Conservation (phyloP, 192 early-diverging fungal species). For the Backusella parvicylindrica region DNA sequence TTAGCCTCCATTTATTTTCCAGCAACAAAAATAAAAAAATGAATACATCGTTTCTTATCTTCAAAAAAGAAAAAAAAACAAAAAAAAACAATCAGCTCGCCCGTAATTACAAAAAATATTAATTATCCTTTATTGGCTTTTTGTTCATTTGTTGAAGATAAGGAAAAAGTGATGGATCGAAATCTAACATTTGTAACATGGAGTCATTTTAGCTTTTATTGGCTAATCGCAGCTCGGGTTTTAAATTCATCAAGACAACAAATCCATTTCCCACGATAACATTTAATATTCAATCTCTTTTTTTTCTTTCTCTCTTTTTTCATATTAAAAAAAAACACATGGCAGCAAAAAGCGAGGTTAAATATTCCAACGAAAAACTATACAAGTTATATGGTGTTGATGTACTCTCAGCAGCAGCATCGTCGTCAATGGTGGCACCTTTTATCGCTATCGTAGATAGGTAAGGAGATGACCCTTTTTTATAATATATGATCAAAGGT, state of each 20-base stretch:
- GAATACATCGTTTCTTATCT: not conserved
- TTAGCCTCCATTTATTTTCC: not conserved
- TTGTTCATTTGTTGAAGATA: not conserved
- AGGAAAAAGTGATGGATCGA: not conserved
- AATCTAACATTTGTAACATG: not conserved
- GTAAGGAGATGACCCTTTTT: slow-evolving; percentile 13
- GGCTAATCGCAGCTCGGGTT: not conserved
- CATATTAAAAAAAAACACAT: not conserved
- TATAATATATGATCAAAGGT: not conserved
- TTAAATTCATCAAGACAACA: not conserved
- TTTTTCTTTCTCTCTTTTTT: not conserved
- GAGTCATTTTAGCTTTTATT: not conserved
- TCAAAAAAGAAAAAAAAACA: not conserved
- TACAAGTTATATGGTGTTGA: slow-evolving; percentile 30
- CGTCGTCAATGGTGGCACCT: slow-evolving; percentile 37
- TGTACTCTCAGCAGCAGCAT: slow-evolving; percentile 26
- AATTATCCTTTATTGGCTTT: not conserved
- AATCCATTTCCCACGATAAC: not conserved
- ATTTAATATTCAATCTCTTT: not conserved
- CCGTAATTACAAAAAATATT: not conserved
- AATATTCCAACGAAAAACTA: not conserved
- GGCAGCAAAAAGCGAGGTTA: not conserved
- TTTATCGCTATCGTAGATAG: slow-evolving; percentile 47
- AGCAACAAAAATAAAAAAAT: not conserved
- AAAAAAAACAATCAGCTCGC: not conserved